Conservation (phyloP, 352 stramenopile species). For the Phytophthora pluvialis region DNA sequence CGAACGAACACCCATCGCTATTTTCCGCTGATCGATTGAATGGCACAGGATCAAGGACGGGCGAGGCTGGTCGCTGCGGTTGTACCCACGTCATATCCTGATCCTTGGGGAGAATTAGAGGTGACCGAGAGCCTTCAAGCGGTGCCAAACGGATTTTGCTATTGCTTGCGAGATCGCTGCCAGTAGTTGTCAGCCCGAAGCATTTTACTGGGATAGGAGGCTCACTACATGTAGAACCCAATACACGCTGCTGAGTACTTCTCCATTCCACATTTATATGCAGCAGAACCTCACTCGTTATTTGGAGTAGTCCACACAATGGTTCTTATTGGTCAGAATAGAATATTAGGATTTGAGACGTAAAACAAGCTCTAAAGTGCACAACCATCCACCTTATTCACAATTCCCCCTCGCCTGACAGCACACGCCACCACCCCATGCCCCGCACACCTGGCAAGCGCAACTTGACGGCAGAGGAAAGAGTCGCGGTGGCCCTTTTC, state of each 20-base stretch:
- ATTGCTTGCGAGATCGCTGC: conserved; percentile 6
- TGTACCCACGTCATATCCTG: conserved; percentile 12
- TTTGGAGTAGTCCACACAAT: too few relatives aligned
- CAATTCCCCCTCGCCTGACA: too few relatives aligned
- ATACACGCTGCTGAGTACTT: background rate
- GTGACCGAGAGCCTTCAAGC: conserved; percentile 9
- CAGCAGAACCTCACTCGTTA: too few relatives aligned
- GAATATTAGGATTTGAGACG: too few relatives aligned
- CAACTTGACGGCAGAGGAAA: too few relatives aligned
- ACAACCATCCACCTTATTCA: too few relatives aligned
- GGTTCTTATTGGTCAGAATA: too few relatives aligned
- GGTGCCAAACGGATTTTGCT: conserved; percentile 40
- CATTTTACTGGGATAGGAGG: conserved; percentile 15
- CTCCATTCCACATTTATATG: too few relatives aligned
- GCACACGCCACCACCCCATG: too few relatives aligned
- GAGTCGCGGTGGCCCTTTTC: too few relatives aligned
- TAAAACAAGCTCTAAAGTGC: too few relatives aligned
- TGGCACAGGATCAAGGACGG: conserved; percentile 17
- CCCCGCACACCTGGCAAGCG: too few relatives aligned
- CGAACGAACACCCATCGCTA: conserved; percentile 4
- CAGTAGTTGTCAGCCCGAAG: conserved; percentile 9
- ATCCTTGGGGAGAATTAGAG: conserved; percentile 6
- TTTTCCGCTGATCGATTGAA: conserved; percentile 7
- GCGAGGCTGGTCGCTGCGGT: conserved; percentile 5
- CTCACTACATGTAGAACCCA: conserved; percentile 2